phyloP scores from a whole-genome alignment of 2,329 filamentous ascomycete species.

The Exserohilum turcica region DNA sequence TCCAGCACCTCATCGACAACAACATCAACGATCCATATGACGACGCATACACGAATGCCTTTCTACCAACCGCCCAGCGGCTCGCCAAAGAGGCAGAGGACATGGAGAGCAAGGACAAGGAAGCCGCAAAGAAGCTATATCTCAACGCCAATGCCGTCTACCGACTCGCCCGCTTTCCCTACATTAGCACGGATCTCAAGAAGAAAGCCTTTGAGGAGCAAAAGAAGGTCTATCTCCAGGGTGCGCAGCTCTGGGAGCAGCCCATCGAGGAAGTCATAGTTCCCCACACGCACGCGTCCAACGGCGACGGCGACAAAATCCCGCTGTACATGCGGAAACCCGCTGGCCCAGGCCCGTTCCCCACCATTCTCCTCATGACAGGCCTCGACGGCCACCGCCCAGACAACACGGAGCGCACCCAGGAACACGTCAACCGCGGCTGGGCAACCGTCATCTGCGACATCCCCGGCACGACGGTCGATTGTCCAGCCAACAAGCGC shows the following conservation, averaged over 20 bases:
- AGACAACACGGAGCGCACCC: conserved; percentile 51
- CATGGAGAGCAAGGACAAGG: conserved; percentile 43
- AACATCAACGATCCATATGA: conserved; percentile 68
- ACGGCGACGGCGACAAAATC: conserved; percentile 60
- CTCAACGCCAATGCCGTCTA: conserved; percentile 74
- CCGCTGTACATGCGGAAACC: conserved; percentile 70
- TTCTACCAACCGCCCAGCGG: conserved; percentile 64
- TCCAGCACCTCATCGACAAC: conserved; percentile 48
- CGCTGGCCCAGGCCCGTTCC: conserved; percentile 46
- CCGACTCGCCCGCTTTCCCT: conserved; percentile 73
- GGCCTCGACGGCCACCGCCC: conserved; percentile 65
- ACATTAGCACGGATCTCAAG: conserved; percentile 56
- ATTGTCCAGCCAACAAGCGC: conserved; percentile 56
- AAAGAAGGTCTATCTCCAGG: conserved; percentile 67
- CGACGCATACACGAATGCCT: conserved; percentile 65
- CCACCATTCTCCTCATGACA: conserved; percentile 60
- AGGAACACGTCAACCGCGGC: conserved; percentile 54
- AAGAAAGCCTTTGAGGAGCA: conserved; percentile 68
- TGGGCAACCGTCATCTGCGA: conserved; percentile 59
- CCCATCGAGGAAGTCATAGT: conserved; percentile 66
- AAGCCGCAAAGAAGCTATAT: conserved; percentile 64
- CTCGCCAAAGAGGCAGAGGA: conserved; percentile 57
- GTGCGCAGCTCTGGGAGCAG: conserved; percentile 49
- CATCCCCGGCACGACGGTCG: conserved; percentile 61
- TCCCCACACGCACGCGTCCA: conserved; percentile 59